phyloP scores from a whole-genome alignment of 176 grass and related monocot genomes.

The Ensete ventricosum region DNA sequence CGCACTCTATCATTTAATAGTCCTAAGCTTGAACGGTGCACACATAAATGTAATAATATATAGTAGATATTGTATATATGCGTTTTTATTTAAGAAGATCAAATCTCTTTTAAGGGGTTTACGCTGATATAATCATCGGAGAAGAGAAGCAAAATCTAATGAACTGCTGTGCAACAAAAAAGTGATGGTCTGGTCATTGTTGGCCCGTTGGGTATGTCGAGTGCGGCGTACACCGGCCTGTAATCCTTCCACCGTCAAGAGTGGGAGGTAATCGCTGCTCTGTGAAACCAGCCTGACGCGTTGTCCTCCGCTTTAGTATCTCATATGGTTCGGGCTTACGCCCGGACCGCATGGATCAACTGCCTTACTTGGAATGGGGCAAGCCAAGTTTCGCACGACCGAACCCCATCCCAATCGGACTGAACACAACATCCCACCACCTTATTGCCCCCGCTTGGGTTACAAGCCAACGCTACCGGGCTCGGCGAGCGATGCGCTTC shows the following conservation, averaged over 20 bases:
- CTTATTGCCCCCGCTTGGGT: slow-evolving; percentile 6
- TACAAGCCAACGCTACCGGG: neutral
- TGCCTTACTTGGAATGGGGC: neutral
- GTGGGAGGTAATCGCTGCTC: slow-evolving; percentile 28
- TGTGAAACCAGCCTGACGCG: slow-evolving; percentile 2
- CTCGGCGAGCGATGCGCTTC: no score
- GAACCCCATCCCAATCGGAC: neutral
- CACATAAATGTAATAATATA: no score
- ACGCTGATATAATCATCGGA: no score
- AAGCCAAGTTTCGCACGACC: neutral
- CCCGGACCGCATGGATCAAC: neutral
- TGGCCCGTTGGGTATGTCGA: neutral
- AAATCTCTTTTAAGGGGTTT: no score
- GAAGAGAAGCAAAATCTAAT: accelerated
- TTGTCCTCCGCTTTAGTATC: slow-evolving; percentile 23
- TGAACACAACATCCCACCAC: neutral
- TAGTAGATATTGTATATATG: no score
- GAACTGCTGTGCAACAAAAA: neutral
- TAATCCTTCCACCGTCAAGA: slow-evolving; percentile 40
- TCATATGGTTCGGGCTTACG: no score
- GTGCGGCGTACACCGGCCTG: slow-evolving; percentile 3
- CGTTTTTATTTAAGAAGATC: no score
- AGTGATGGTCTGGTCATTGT: neutral
- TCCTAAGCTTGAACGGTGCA: no score
- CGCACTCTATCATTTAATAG: no score